Evolutionary conservation across 2,329 filamentous ascomycete genomes (phyloP).

Genomic region (Ascochyta pisi): DNA sequence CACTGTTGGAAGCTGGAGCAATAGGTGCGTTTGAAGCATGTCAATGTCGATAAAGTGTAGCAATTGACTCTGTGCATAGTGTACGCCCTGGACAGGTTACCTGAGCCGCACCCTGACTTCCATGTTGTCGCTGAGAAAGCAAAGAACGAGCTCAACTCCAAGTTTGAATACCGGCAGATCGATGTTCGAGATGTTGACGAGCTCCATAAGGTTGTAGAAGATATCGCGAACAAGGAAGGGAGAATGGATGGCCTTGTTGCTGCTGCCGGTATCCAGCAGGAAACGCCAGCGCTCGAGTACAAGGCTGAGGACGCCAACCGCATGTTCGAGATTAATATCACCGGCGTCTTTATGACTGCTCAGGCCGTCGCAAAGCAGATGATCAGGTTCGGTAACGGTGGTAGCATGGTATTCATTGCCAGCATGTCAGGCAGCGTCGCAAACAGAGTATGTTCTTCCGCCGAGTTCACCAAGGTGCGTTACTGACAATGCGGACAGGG

Average conservation of each 20-base stretch:
- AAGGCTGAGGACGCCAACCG: conserved; percentile 65
- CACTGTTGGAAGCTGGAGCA: conserved; percentile 76
- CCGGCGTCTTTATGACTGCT: conserved; percentile 68
- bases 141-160: conserved; percentile 68
- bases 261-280: conserved; percentile 79
- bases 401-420: conserved; percentile 68
- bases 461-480: not conserved
- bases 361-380: conserved; percentile 70
- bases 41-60: not conserved
- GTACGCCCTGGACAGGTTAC: conserved; percentile 70
- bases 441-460: conserved; percentile 61
- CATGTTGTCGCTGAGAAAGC: conserved; percentile 69
- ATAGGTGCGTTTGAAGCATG: conserved; percentile 53
- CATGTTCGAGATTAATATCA: conserved; percentile 69
- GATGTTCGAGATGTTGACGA: conserved; percentile 77
- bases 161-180: conserved; percentile 75
- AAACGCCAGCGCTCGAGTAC: conserved; percentile 83
- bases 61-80: conserved; percentile 53
- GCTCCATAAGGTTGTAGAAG: conserved; percentile 71
- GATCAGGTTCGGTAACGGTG: conserved; percentile 65
- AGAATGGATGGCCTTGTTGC: conserved; percentile 81
- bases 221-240: conserved; percentile 73
- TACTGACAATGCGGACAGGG: conserved; percentile 56
- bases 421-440: conserved; percentile 68
- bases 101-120: conserved; percentile 67